Evolutionary conservation across 1,139 yeast species (phyloP).

Genomic region (Saccharomyces hybrid): DNA sequence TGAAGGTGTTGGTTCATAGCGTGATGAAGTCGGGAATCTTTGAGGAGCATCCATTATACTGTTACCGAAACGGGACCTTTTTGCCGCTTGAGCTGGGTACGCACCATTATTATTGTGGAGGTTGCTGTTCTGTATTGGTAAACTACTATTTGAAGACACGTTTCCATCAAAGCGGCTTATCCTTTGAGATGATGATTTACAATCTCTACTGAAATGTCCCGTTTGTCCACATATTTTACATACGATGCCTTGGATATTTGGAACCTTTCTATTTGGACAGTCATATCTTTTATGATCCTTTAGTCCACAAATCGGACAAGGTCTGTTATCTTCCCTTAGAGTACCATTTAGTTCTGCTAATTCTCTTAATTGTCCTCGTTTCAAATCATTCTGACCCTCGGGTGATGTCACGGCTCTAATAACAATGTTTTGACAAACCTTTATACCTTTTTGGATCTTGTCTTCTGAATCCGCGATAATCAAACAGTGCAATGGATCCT

Average conservation of each 20-base stretch:
- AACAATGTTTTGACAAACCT: conserved; percentile 66
- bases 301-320: conserved; percentile 52
- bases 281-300: conserved; percentile 55
- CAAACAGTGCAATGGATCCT: conserved; percentile 83
- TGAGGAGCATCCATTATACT: background rate
- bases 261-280: conserved; percentile 49
- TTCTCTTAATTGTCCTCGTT: conserved; percentile 83
- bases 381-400: conserved; percentile 85
- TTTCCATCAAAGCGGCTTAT: background rate
- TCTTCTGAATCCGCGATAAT: conserved; percentile 79
- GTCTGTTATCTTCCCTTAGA: conserved; percentile 66
- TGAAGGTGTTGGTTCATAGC: background rate
- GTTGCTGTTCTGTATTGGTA: background rate
- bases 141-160: background rate
- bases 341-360: conserved; percentile 94
- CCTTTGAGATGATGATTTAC: conserved; percentile 38
- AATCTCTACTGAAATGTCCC: conserved; percentile 88
- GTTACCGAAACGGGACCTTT: background rate
- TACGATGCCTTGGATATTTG: conserved; percentile 47
- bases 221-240: conserved; percentile 73
- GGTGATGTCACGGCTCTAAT: conserved; percentile 83
- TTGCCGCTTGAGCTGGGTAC: background rate
- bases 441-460: conserved; percentile 67
- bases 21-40: background rate
- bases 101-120: background rate